A percentile compares a stretch with the other conserved stretches of the same genome.
Evolutionary conservation across 2,329 filamentous ascomycete species (phyloP).

Genomic region (Paraphoma chrysanthemicola): DNA sequence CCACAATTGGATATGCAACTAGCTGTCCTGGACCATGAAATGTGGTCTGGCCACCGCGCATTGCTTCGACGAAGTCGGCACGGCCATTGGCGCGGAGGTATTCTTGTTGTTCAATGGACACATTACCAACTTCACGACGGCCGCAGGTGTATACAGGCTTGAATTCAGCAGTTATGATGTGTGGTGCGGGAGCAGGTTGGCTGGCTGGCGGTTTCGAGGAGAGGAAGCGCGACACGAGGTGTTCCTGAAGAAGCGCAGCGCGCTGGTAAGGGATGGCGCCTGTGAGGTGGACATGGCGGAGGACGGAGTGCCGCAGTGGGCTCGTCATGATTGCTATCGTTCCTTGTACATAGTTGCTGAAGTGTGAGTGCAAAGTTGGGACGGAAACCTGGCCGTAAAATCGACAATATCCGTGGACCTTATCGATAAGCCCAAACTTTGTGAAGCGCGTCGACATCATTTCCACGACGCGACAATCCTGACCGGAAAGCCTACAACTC

Average conservation of each 20-base stretch:
- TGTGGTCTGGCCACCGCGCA: constrained; percentile 89
- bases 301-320: constrained; percentile 60
- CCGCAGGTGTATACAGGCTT: constrained; percentile 88
- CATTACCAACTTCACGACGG: constrained; percentile 70
- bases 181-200: constrained; percentile 62
- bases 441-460: constrained; percentile 10
- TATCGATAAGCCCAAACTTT: constrained; percentile 26
- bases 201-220: constrained; percentile 62
- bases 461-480: not conserved
- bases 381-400: not conserved
- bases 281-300: constrained; percentile 66
- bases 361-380: not conserved
- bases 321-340: constrained; percentile 13
- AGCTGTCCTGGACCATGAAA: constrained; percentile 95
- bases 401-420: constrained; percentile 5
- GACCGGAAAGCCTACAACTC: not conserved
- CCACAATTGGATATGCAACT: constrained; percentile 90
- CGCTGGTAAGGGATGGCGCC: constrained; percentile 61
- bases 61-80: constrained; percentile 72
- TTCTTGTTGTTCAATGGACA: constrained; percentile 56
- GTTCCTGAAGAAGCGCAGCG: constrained; percentile 64
- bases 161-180: constrained; percentile 82
- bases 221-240: constrained; percentile 64
- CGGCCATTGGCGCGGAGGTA: constrained; percentile 48
- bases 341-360: constrained; percentile 2